Conservation (phyloP, 2,329 filamentous ascomycete genomes). For the Scedosporium dehoogii region DNA sequence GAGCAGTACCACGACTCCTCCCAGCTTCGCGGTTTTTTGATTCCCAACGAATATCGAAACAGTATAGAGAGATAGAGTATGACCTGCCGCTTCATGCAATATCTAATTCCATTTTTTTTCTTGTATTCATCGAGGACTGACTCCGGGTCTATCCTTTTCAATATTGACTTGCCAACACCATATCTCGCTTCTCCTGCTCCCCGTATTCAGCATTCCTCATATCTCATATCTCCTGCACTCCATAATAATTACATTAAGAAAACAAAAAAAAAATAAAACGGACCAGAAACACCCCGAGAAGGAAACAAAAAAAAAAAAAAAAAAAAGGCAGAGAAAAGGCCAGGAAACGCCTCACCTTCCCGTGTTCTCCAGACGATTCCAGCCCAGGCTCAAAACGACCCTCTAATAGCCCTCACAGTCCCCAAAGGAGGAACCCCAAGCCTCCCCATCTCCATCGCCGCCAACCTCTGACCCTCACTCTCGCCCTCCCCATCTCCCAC, state of each 20-base stretch:
- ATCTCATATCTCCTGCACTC: not conserved
- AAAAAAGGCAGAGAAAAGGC: not conserved
- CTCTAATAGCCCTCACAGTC: slow-evolving; percentile 5
- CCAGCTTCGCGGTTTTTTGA: no score
- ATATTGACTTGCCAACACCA: no score
- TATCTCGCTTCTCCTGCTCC: no score
- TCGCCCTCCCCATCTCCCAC: not conserved
- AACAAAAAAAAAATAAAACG: not conserved
- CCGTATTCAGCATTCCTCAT: no score
- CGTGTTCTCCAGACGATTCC: not conserved
- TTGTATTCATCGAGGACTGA: no score
- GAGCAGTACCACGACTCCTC: no score
- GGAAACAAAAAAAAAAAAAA: not conserved
- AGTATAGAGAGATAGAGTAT: no score
- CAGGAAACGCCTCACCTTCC: not conserved
- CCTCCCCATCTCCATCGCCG: slow-evolving; percentile 1
- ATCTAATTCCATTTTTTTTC: no score
- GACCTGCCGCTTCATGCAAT: no score
- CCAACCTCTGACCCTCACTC: not conserved
- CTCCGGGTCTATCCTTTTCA: no score
- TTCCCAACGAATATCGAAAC: no score
- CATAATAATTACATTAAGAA: not conserved
- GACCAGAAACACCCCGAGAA: no score
- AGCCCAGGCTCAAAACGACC: not conserved
- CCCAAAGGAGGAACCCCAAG: not conserved